phyloP scores from a whole-genome alignment of 345 rosid species.

The Iberis pinnata region DNA sequence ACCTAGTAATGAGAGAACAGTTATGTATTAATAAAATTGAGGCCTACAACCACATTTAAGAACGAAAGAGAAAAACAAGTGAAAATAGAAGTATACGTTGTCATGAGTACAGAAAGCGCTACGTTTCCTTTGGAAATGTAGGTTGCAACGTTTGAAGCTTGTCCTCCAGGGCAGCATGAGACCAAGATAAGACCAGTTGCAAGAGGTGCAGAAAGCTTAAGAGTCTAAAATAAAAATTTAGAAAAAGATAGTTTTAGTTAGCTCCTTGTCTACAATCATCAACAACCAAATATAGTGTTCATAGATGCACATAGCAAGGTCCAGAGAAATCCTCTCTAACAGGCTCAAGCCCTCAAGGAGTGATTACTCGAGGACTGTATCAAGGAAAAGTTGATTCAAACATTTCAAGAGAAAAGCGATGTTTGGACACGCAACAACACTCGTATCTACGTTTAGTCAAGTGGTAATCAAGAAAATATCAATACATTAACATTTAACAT shows the following conservation, averaged over 20 bases:
- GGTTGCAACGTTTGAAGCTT: constrained; percentile 94
- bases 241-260: not conserved
- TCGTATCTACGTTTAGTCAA: no score
- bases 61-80: constrained; percentile 12
- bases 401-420: not conserved
- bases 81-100: constrained; percentile 50
- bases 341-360: not conserved
- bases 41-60: not conserved
- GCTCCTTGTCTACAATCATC: constrained; percentile 11
- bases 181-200: constrained; percentile 94
- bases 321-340: not conserved
- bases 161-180: constrained; percentile 98
- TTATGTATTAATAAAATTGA: not conserved
- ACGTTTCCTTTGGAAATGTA: constrained; percentile 94
- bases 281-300: constrained; percentile 7
- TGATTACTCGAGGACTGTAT: not conserved
- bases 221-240: constrained; percentile 39
- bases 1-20: constrained; percentile 37
- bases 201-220: constrained; percentile 91
- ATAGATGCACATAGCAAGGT: not conserved
- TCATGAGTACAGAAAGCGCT: constrained; percentile 97
- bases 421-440: not conserved
- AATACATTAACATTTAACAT: no score
- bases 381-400: not conserved
- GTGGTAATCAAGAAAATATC: no score